Conservation (phyloP, 1,139 yeast genomes). For the Suhomyces anneliseae region DNA sequence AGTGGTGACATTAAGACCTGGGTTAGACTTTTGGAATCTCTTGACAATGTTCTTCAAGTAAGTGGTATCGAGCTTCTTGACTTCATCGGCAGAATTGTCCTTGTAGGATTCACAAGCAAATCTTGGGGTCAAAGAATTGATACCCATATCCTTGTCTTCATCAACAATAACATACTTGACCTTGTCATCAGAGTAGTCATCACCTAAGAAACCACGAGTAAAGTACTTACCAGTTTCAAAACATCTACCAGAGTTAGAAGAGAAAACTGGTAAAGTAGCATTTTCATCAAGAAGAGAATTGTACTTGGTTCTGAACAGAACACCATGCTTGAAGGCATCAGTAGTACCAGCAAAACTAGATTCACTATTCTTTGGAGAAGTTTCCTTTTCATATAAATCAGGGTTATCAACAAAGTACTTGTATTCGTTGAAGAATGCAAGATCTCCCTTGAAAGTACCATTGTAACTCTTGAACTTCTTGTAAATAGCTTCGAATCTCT, state of each 20-base stretch:
- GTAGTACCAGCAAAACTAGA: slow-evolving; percentile 24
- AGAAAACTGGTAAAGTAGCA: slow-evolving; percentile 32
- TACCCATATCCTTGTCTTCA: slow-evolving; percentile 31
- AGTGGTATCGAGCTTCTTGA: slow-evolving; percentile 17
- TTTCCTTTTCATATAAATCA: slow-evolving; percentile 26
- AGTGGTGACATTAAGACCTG: slow-evolving; percentile 29
- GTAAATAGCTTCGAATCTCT: slow-evolving; percentile 17
- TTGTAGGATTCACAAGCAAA: slow-evolving; percentile 23
- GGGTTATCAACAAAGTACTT: slow-evolving; percentile 30
- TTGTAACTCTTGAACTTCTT: slow-evolving; percentile 23
- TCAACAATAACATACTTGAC: slow-evolving; percentile 24
- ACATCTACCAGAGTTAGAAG: slow-evolving; percentile 33
- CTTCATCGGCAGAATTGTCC: slow-evolving; percentile 9
- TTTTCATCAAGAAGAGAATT: slow-evolving; percentile 23
- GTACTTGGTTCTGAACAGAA: slow-evolving; percentile 34
- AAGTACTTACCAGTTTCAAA: slow-evolving; percentile 32
- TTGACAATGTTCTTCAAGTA: slow-evolving; percentile 18
- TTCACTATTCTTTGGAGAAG: slow-evolving; percentile 16
- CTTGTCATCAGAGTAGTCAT: slow-evolving; percentile 11
- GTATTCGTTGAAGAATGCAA: slow-evolving; percentile 35
- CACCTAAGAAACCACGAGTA: slow-evolving; percentile 29
- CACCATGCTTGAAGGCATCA: slow-evolving; percentile 36
- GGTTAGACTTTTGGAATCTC: slow-evolving; percentile 24
- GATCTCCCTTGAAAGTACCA: slow-evolving; percentile 30
- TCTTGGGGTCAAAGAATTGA: slow-evolving; percentile 32